Evolutionary conservation across 768 basidiomycete species (phyloP).

Genomic region (Psilocybe azurescens): DNA sequence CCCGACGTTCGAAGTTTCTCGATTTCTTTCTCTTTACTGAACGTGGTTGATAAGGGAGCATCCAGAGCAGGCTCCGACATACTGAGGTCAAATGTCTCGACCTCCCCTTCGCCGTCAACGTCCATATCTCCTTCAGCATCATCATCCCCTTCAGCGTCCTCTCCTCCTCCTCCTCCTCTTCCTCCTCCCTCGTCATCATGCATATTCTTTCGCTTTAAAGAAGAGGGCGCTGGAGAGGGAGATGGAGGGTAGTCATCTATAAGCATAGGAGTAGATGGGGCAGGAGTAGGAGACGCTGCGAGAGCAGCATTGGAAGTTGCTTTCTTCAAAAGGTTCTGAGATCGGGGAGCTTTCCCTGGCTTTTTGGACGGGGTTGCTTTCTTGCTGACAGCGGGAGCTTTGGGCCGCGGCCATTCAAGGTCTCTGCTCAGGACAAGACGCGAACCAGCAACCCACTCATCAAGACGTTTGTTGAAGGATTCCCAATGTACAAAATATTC

Average conservation of each 20-base stretch:
- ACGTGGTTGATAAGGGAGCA: slow-evolving; percentile 55
- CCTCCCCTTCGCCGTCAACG: slow-evolving; percentile 76
- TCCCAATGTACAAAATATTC: slow-evolving; percentile 99
- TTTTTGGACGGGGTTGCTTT: slow-evolving; percentile 55
- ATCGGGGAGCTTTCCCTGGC: slow-evolving; percentile 63
- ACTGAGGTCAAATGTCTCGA: slow-evolving; percentile 69
- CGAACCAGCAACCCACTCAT: slow-evolving; percentile 94
- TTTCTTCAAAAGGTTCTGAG: slow-evolving; percentile 65
- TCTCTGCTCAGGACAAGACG: slow-evolving; percentile 85
- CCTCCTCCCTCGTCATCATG: slow-evolving; percentile 71
- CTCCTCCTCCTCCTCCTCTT: slow-evolving; percentile 56
- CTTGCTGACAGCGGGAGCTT: slow-evolving; percentile 57
- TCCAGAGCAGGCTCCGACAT: slow-evolving; percentile 56
- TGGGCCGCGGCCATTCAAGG: slow-evolving; percentile 96
- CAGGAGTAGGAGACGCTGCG: slow-evolving; percentile 62
- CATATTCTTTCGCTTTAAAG: slow-evolving; percentile 71
- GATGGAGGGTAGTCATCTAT: slow-evolving; percentile 48
- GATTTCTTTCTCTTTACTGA: slow-evolving; percentile 98
- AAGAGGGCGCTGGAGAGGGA: slow-evolving; percentile 59
- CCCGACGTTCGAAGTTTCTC: slow-evolving; percentile 97
- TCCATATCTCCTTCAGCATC: slow-evolving; percentile 79
- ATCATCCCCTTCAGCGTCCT: slow-evolving; percentile 61
- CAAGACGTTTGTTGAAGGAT: slow-evolving; percentile 97
- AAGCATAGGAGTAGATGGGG: slow-evolving; percentile 56
- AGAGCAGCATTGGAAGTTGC: slow-evolving; percentile 72